Conservation (phyloP, 331 rosid species). For the Erythrophleum ivorense region DNA sequence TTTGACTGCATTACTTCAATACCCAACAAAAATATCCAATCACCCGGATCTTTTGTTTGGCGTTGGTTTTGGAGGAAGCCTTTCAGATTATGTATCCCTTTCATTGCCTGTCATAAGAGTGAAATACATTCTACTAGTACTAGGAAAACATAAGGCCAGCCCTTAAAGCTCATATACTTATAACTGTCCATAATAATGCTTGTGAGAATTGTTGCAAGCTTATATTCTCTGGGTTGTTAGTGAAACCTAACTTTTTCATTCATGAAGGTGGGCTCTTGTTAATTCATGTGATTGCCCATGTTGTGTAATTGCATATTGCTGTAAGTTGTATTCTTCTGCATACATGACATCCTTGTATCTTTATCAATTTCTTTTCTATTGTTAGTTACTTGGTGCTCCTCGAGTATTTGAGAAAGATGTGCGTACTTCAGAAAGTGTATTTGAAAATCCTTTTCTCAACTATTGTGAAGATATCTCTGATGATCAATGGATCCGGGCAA, state of each 20-base stretch:
- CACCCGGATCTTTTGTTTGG: neutral
- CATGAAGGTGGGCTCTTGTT: neutral
- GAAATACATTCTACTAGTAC: neutral
- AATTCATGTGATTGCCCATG: neutral
- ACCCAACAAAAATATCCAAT: neutral
- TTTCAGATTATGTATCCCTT: neutral
- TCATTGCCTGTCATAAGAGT: neutral
- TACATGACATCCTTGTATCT: neutral
- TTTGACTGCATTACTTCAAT: neutral
- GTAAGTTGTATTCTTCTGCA: neutral
- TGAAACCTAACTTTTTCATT: neutral
- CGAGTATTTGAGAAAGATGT: conserved; percentile 58
- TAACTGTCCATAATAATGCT: neutral
- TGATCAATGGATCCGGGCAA: conserved; percentile 72
- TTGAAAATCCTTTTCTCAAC: conserved; percentile 49
- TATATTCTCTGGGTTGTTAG: neutral
- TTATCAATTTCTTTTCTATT: conserved; percentile 3
- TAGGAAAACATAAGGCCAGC: neutral
- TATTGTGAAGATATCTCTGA: conserved; percentile 53
- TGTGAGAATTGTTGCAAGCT: neutral
- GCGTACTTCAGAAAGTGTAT: conserved; percentile 42
- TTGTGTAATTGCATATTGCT: neutral
- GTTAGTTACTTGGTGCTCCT: conserved; percentile 69
- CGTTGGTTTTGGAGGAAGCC: neutral
- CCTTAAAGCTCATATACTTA: neutral